These are phyloP conservation scores for Lobosporangium transversale DNA, from an alignment of 192 early-diverging fungal species.

Conservation along the genomic window DNA sequence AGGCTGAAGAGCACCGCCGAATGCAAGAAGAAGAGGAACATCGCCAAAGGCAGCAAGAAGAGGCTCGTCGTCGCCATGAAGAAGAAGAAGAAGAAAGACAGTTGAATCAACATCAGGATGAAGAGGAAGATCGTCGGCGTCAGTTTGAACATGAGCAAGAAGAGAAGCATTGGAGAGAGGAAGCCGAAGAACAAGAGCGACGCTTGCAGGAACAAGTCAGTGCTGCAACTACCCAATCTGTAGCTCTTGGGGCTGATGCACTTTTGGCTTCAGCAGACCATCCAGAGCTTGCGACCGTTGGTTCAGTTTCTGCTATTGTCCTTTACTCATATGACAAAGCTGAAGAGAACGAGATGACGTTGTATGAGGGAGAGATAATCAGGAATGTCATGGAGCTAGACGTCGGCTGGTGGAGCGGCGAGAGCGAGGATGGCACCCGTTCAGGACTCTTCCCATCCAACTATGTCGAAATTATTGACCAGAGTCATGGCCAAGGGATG, in stretches of 20 bases:
- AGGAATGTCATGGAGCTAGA: slow-evolving; percentile 81
- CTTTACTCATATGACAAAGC: slow-evolving; percentile 81
- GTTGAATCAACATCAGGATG: slow-evolving; percentile 6
- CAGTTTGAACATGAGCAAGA: slow-evolving; percentile 16
- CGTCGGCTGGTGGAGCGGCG: slow-evolving; percentile 94
- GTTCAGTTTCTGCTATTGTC: slow-evolving; percentile 68
- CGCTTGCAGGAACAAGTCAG: slow-evolving; percentile 26
- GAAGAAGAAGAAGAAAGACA: slow-evolving; percentile 29
- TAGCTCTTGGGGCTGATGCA: slow-evolving; percentile 27
- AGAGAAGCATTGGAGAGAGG: neutral
- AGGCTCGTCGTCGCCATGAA: neutral
- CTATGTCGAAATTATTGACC: slow-evolving; percentile 68
- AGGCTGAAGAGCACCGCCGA: slow-evolving; percentile 9
- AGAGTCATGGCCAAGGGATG: slow-evolving; percentile 19
- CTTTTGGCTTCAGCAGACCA: slow-evolving; percentile 23
- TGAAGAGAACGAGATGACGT: slow-evolving; percentile 86
- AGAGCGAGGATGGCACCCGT: slow-evolving; percentile 74
- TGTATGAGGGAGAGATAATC: slow-evolving; percentile 87
- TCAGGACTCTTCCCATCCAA: slow-evolving; percentile 86
- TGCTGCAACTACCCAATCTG: slow-evolving; percentile 11
- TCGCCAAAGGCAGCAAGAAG: slow-evolving; percentile 10
- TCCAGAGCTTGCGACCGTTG: slow-evolving; percentile 3
- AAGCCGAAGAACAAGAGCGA: slow-evolving; percentile 13
- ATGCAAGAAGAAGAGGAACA: slow-evolving; percentile 13
- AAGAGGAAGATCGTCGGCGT: slow-evolving; percentile 7